Evolutionary conservation across 2,329 filamentous ascomycete species (phyloP).

Genomic region (Botryosphaeria dothidea): DNA sequence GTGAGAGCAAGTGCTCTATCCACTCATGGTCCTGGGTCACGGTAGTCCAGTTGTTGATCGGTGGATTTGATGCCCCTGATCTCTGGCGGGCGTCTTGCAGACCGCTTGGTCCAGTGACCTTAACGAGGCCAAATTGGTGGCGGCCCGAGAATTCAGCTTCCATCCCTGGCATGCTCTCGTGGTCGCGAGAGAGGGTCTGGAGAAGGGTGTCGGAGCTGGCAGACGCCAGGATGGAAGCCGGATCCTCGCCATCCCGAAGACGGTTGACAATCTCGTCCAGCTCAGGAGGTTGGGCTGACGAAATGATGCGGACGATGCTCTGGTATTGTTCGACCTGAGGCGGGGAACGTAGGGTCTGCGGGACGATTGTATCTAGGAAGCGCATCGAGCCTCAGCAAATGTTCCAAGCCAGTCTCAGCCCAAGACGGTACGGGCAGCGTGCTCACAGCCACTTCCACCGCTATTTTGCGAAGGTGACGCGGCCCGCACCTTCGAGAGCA

Average conservation of each 20-base stretch:
- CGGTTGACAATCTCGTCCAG: constrained; percentile 25
- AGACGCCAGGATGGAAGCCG: constrained; percentile 16
- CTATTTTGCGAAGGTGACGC: constrained; percentile 1
- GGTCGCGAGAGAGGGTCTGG: constrained; percentile 14
- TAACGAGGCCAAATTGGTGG: constrained; percentile 22
- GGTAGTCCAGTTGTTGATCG: constrained; percentile 22
- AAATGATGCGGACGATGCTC: constrained; percentile 18
- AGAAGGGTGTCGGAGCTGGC: constrained; percentile 8
- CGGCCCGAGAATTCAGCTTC: constrained; percentile 22
- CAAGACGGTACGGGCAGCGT: background rate
- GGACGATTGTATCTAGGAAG: background rate
- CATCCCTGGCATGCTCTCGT: constrained; percentile 16
- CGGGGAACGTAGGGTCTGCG: background rate
- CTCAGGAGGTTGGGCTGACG: constrained; percentile 16
- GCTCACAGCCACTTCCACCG: constrained; percentile 20
- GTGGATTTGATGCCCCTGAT: background rate
- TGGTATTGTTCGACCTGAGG: constrained; percentile 11
- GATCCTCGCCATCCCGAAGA: constrained; percentile 19
- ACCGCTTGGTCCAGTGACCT: constrained; percentile 4
- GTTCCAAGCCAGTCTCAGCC: constrained; percentile 6
- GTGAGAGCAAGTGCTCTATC: constrained; percentile 22
- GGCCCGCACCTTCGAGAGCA: constrained; percentile 20
- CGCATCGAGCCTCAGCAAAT: constrained; percentile 11
- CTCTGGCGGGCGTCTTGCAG: background rate
- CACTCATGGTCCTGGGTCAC: constrained; percentile 21